Evolutionary conservation across 441 rosid genomes (phyloP).

Genomic region (Rhodomyrtus psidioides): DNA sequence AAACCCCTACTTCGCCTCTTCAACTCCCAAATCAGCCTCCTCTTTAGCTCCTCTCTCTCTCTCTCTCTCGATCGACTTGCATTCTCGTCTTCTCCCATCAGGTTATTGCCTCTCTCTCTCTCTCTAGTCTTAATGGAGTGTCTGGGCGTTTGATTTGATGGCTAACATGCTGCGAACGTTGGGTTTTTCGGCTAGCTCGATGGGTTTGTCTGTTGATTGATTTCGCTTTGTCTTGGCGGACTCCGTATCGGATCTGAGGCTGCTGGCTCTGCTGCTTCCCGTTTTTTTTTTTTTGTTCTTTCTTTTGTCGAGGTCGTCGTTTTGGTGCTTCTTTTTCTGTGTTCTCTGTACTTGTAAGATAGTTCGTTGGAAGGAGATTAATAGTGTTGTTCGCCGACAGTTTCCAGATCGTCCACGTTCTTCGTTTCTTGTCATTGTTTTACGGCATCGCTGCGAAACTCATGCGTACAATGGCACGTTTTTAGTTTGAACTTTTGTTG

Average conservation of each 20-base stretch:
- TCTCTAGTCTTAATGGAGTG: neutral
- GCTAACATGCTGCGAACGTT: neutral
- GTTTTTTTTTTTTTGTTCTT: neutral
- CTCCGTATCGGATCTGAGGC: neutral
- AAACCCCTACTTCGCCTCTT: neutral
- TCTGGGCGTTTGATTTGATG: neutral
- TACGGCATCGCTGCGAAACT: too few relatives aligned
- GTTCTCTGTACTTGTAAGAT: neutral
- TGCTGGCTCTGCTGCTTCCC: neutral
- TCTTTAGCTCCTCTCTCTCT: neutral
- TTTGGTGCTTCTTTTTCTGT: neutral
- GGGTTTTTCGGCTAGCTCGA: neutral
- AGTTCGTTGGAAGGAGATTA: neutral
- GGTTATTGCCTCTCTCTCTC: too few relatives aligned
- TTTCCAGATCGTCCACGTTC: neutral
- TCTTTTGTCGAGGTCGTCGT: neutral
- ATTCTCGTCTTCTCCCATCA: too few relatives aligned
- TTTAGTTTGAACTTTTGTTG: neutral
- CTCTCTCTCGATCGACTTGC: neutral
- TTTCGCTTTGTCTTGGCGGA: neutral
- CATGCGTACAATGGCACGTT: neutral
- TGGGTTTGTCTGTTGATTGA: neutral
- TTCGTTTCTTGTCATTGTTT: too few relatives aligned
- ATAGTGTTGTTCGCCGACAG: neutral
- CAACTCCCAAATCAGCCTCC: neutral